These are phyloP conservation scores for Cercospora citrullina DNA, from an alignment of 2,329 filamentous ascomycete species.

Conservation along the genomic window DNA sequence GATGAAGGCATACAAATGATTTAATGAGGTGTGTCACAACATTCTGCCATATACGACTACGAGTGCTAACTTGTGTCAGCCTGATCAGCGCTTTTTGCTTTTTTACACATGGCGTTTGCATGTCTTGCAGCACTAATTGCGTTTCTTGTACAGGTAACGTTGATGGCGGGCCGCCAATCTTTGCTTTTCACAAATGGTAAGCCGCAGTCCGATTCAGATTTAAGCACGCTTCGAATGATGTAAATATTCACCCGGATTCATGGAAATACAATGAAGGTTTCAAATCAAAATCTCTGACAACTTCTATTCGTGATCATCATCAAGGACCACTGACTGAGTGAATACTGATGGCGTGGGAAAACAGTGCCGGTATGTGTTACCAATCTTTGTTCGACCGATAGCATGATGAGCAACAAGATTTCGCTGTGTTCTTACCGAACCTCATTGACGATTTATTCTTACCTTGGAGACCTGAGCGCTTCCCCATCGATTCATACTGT, in stretches of 20 bases:
- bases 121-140: not conserved
- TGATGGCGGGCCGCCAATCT: not conserved
- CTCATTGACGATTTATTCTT: slow-evolving; percentile 22
- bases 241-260: slow-evolving; percentile 23
- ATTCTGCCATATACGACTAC: not conserved
- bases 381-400: not conserved
- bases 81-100: not conserved
- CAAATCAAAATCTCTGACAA: slow-evolving; percentile 35
- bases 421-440: slow-evolving; percentile 67
- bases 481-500: not conserved
- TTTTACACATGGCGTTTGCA: not conserved
- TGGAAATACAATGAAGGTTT: slow-evolving; percentile 25
- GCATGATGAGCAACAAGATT: slow-evolving; percentile 58
- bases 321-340: not conserved
- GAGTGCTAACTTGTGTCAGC: not conserved
- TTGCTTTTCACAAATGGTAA: slow-evolving; percentile 8
- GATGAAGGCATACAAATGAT: slow-evolving; percentile 8
- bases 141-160: not conserved
- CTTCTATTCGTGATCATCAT: not conserved
- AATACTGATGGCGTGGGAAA: not conserved
- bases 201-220: not conserved
- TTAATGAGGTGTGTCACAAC: slow-evolving; percentile 3
- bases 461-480: slow-evolving; percentile 25
- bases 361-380: not conserved
- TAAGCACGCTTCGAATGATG: slow-evolving; percentile 22